These are phyloP conservation scores for Penicillium soppii DNA, from an alignment of 495 filamentous ascomycete species.

Conservation along the genomic window DNA sequence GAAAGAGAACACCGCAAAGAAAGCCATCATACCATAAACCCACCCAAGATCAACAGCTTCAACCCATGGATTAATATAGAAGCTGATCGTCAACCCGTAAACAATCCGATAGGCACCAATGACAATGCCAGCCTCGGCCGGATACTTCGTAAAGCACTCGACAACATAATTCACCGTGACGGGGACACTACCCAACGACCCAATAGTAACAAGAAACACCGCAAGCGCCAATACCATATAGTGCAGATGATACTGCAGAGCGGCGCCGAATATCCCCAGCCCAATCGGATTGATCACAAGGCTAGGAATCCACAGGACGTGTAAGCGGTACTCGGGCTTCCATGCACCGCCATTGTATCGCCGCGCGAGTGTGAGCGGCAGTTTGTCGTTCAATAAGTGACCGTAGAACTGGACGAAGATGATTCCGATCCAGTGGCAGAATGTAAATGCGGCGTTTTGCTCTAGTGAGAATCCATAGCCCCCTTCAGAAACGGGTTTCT, in stretches of 20 bases:
- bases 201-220: conserved; percentile 43
- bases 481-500: conserved; percentile 39
- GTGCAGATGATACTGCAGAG: conserved; percentile 47
- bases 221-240: conserved; percentile 49
- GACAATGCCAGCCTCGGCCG: conserved; percentile 41
- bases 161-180: conserved; percentile 50
- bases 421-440: conserved; percentile 49
- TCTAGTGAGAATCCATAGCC: conserved; percentile 50
- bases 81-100: conserved; percentile 45
- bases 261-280: conserved; percentile 48
- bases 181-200: conserved; percentile 38
- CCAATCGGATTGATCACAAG: conserved; percentile 47
- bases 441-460: conserved; percentile 49
- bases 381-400: conserved; percentile 42
- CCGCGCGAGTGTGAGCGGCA: conserved; percentile 39
- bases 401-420: conserved; percentile 42
- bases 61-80: conserved; percentile 49
- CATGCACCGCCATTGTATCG: conserved; percentile 40
- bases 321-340: conserved; percentile 53
- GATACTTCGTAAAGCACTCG: conserved; percentile 44
- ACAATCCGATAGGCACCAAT: conserved; percentile 42
- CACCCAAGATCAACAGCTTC: conserved; percentile 46
- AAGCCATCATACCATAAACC: conserved; percentile 53
- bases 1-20: conserved; percentile 43
- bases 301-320: conserved; percentile 45